Evolutionary conservation across 2,329 filamentous ascomycete genomes (phyloP).

Genomic region (Cordyceps cateniannulata): DNA sequence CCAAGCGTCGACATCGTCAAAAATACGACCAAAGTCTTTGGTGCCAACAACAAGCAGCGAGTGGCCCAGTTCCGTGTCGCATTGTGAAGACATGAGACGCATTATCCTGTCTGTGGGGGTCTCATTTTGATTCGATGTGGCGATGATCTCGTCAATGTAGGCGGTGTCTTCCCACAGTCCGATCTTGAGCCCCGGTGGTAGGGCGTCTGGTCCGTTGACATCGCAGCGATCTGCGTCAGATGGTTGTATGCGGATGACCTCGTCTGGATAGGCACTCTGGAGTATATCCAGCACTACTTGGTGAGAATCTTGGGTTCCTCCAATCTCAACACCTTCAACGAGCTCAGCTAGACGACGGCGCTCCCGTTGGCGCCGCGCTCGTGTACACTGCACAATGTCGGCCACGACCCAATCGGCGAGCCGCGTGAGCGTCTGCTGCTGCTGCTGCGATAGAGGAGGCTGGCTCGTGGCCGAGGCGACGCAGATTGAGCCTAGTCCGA

Average conservation of each 20-base stretch:
- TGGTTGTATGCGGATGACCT: conserved; percentile 23
- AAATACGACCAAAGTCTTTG: conserved; percentile 35
- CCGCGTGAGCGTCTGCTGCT: conserved; percentile 22
- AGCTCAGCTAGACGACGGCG: conserved; percentile 32
- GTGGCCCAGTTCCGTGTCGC: conserved; percentile 24
- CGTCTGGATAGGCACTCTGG: conserved; percentile 26
- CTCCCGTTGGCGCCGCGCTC: conserved; percentile 31
- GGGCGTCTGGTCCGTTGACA: conserved; percentile 23
- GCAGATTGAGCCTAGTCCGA: conserved; percentile 37
- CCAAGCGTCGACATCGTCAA: conserved; percentile 41
- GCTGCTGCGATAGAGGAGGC: conserved; percentile 23
- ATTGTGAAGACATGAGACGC: conserved; percentile 31
- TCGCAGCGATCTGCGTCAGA: conserved; percentile 20
- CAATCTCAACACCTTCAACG: conserved; percentile 21
- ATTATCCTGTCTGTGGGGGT: conserved; percentile 24
- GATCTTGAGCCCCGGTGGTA: conserved; percentile 25
- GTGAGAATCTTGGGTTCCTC: conserved; percentile 12
- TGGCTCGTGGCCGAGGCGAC: conserved; percentile 31
- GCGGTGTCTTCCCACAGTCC: conserved; percentile 38
- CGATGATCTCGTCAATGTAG: conserved; percentile 32
- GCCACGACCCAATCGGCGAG: conserved; percentile 29
- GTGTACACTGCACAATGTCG: conserved; percentile 33
- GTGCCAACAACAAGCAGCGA: conserved; percentile 33
- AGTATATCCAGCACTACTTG: conserved; percentile 24
- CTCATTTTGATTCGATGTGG: conserved; percentile 26